Conservation (phyloP, 805 yeast genomes). For the Yarrowia sp. region DNA sequence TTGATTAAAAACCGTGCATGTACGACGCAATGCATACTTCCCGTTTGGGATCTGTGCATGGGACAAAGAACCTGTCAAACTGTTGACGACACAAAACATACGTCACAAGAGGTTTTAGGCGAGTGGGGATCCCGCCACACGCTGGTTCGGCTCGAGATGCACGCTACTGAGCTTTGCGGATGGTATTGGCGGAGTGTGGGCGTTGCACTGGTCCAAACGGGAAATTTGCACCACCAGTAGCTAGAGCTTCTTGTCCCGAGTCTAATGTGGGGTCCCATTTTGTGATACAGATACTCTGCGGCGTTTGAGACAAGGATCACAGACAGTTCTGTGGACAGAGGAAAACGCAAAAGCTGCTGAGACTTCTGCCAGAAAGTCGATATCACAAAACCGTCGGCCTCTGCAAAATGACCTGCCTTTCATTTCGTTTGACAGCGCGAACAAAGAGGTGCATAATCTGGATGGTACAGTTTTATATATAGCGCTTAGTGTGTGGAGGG, state of each 20-base stretch:
- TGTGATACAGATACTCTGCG: no score
- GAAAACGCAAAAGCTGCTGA: neutral
- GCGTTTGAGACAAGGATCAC: neutral
- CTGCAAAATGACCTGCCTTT: constrained; percentile 3
- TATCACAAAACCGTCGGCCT: neutral
- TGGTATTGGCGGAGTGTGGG: neutral
- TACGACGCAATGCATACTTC: constrained; percentile 22
- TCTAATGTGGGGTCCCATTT: neutral
- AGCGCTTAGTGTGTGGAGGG: constrained; percentile 27
- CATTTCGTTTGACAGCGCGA: constrained; percentile 28
- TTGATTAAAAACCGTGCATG: constrained; percentile 6
- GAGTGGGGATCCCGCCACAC: constrained; percentile 23
- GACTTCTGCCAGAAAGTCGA: neutral
- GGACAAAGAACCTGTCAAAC: constrained; percentile 25
- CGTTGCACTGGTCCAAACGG: neutral
- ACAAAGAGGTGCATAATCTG: constrained; percentile 31
- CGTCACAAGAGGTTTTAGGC: constrained; percentile 8
- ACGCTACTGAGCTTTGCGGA: neutral
- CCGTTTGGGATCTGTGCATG: constrained; percentile 18
- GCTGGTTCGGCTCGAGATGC: neutral
- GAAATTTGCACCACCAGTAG: neutral
- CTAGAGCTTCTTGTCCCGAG: no score
- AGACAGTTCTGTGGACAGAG: neutral
- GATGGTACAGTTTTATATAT: constrained; percentile 16
- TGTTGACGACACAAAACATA: neutral